These are phyloP conservation scores for Gentiana straminea DNA, from an alignment of 257 asterid species.

Conservation along the genomic window DNA sequence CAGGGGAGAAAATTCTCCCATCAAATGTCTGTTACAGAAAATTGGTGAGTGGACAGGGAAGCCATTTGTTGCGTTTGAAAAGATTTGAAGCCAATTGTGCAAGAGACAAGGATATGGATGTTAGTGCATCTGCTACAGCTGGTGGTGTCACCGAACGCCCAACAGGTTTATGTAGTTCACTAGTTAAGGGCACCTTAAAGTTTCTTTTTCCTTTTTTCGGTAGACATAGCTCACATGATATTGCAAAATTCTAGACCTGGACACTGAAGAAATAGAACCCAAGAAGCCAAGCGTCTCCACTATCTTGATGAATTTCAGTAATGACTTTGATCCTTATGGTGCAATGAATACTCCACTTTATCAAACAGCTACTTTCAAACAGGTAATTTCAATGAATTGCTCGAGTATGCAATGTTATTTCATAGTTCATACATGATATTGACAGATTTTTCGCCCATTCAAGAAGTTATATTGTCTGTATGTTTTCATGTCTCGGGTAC, in stretches of 20 bases:
- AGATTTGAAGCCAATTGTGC: conserved; percentile 36
- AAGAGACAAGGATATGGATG: conserved; percentile 51
- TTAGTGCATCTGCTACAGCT: conserved; percentile 37
- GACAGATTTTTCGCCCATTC: not conserved
- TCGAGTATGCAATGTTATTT: not conserved
- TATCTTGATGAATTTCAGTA: conserved; percentile 68
- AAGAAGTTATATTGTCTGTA: no score
- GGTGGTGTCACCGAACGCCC: conserved; percentile 34
- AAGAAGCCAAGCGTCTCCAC: conserved; percentile 63
- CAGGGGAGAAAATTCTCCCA: conserved; percentile 20
- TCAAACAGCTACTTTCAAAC: conserved; percentile 98
- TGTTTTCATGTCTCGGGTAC: no score
- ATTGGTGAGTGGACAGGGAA: conserved; percentile 16
- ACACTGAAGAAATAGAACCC: conserved; percentile 21
- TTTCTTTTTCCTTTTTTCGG: not conserved
- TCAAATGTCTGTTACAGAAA: conserved; percentile 25
- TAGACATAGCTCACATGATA: no score
- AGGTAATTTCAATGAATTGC: conserved; percentile 32
- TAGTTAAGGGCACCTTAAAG: not conserved
- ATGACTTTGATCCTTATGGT: conserved; percentile 80
- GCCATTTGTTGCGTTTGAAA: conserved; percentile 14
- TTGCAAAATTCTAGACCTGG: conserved; percentile 23
- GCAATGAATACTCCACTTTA: conserved; percentile 91
- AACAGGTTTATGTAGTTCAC: conserved; percentile 22
- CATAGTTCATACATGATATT: not conserved